Base-by-base conservation (phyloP, 106 monocot genomes). In the Acorus calamus region DNA sequence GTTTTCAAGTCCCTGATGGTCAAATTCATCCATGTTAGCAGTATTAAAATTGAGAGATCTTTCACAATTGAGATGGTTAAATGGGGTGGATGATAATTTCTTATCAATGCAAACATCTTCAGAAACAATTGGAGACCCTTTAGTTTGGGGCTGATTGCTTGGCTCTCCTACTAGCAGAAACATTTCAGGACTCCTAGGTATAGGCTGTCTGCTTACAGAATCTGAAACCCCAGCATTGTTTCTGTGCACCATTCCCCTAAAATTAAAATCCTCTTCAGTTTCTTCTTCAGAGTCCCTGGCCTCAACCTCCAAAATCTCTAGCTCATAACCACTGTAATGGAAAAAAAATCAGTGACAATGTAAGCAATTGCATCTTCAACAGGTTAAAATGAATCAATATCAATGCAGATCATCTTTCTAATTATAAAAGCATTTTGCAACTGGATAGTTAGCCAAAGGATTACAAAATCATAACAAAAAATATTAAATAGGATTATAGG, bases 241-340 rank as follows among this genome's bases (percentile, higher is more conserved):
- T 75, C 51, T 77, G 54, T 63, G 54, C 2, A 47, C 12, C 12
- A 71, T 8, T 58, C 47, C 28, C 8, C 64, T 67, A 10, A 4
- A 63, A 14, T 55, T 57, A n/a, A 42, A 53, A 53, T 44, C 44
- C 55, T 79, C 71, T 51, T 78, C 80, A 52, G 66, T 67, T 69
- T 96, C 90, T 45, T 96, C 90, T 58, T 96, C 89, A 13, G 94
- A 83, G 57, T 96, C 90, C 74, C 61, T 82, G 53, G 84, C 94
- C 59, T 90, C 77, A 55, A 84, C 84, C 49, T 90, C 84, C 72
- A 83, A 63, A 46, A 93, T 53, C 72, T 90, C 89, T 56, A 94
- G 59, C 56, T 96, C 94, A 76, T 80, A 96, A 49, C 80, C 84
- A 83, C 94, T 96, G 71, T 49, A 28, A 28, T 53, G 8, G 11